phyloP scores from a whole-genome alignment of 208 protist genomes.

The Acanthamoeba quina region DNA sequence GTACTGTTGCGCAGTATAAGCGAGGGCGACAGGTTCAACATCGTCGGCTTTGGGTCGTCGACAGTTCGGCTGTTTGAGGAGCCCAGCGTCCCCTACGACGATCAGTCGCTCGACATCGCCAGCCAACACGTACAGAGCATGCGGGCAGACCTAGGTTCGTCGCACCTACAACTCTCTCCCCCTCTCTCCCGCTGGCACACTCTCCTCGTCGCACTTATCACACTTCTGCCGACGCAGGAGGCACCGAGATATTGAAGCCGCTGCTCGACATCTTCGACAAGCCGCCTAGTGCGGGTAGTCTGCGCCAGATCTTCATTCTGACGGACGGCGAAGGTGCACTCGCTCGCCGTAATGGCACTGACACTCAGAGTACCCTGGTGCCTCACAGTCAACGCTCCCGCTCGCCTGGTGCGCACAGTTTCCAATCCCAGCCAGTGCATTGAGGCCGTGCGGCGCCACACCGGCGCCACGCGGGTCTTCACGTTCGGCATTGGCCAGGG shows the following conservation, averaged over 20 bases:
- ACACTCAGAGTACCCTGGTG: too few relatives aligned
- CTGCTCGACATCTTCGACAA: slow-evolving; percentile 61
- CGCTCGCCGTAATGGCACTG: too few relatives aligned
- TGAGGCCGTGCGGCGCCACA: slow-evolving; percentile 21
- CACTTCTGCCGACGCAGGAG: neutral
- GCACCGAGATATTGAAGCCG: slow-evolving; percentile 80
- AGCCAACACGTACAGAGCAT: slow-evolving; percentile 58
- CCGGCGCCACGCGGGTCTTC: slow-evolving; percentile 75
- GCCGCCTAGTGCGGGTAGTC: neutral
- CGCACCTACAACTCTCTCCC: too few relatives aligned
- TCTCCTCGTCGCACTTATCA: too few relatives aligned
- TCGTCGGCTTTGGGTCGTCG: neutral
- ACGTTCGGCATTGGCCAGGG: slow-evolving; percentile 81
- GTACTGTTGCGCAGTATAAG: neutral
- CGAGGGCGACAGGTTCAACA: slow-evolving; percentile 15
- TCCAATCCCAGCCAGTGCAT: neutral
- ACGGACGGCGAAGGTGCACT: neutral
- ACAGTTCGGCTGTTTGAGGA: neutral
- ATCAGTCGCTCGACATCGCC: slow-evolving; percentile 46
- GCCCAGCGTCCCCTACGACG: slow-evolving; percentile 31
- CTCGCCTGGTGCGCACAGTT: neutral
- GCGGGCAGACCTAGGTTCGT: slow-evolving; percentile 75
- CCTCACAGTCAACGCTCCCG: too few relatives aligned
- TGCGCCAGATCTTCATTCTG: slow-evolving; percentile 79
- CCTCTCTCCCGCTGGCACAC: too few relatives aligned